phyloP scores from a whole-genome alignment of 2,329 filamentous ascomycete genomes.

The Chaetomium olivaceum region DNA sequence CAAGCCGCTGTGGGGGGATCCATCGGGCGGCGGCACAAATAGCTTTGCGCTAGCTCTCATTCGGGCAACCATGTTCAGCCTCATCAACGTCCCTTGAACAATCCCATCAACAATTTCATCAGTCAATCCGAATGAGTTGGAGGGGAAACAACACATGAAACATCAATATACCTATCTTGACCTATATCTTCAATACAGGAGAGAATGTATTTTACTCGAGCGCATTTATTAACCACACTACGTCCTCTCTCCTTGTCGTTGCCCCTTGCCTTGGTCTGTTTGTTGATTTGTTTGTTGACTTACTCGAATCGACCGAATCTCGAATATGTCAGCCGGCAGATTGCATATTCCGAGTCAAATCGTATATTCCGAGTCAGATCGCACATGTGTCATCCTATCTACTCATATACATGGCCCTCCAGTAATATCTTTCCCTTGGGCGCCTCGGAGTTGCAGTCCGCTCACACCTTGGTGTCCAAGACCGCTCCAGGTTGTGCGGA shows the following conservation, averaged over 20 bases:
- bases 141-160: neutral
- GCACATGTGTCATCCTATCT: too few relatives aligned
- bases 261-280: neutral
- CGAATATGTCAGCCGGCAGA: too few relatives aligned
- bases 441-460: too few relatives aligned
- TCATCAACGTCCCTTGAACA: conserved; percentile 22
- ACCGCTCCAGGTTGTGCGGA: neutral
- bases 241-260: too few relatives aligned
- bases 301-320: neutral
- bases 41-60: conserved; percentile 10
- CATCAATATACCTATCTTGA: neutral
- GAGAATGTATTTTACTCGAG: neutral
- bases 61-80: conserved; percentile 23
- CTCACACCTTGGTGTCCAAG: neutral
- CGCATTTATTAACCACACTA: neutral
- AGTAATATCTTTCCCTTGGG: too few relatives aligned
- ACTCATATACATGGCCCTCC: too few relatives aligned
- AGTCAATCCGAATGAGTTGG: neutral
- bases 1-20: conserved; percentile 21
- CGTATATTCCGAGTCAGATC: too few relatives aligned
- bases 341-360: too few relatives aligned
- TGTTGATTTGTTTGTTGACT: neutral
- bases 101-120: neutral
- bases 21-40: conserved; percentile 8
- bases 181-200: neutral